These are phyloP conservation scores for Diphasiastrum complanatum DNA, from an alignment of 83 land plant genomes.

Conservation along the genomic window DNA sequence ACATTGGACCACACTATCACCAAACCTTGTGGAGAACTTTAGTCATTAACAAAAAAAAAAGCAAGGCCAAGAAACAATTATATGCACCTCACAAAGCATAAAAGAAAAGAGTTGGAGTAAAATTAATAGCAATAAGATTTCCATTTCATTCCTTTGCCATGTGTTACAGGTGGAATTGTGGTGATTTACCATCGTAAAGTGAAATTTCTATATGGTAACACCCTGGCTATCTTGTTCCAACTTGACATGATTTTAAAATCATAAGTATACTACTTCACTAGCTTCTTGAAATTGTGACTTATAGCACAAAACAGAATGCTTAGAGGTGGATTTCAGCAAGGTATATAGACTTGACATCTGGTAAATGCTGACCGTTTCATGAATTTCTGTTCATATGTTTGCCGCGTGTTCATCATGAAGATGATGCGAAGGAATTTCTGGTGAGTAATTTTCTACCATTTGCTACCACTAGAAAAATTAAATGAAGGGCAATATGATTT, in stretches of 20 bases:
- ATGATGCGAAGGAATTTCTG: constrained; percentile 61
- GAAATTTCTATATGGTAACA: constrained; percentile 65
- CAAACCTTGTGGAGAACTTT: no score
- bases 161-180: constrained; percentile 70
- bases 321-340: no score
- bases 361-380: not conserved
- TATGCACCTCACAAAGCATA: no score
- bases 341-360: no score
- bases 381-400: not conserved
- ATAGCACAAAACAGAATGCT: no score
- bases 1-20: no score
- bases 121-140: no score
- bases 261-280: not conserved
- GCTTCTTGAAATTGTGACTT: not conserved
- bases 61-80: no score
- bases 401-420: constrained; percentile 36
- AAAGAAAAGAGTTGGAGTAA: no score
- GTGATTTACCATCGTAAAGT: constrained; percentile 72
- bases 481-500: not conserved
- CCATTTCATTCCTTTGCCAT: no score
- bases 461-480: not conserved
- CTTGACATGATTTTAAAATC: not conserved
- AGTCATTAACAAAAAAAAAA: no score
- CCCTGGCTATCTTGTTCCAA: not conserved
- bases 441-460: constrained; percentile 18